Percentiles rank a stretch among this genome's conserved stretches.
Conservation (phyloP, 73 alveolate species). For the Paraurostyla sp. region DNA sequence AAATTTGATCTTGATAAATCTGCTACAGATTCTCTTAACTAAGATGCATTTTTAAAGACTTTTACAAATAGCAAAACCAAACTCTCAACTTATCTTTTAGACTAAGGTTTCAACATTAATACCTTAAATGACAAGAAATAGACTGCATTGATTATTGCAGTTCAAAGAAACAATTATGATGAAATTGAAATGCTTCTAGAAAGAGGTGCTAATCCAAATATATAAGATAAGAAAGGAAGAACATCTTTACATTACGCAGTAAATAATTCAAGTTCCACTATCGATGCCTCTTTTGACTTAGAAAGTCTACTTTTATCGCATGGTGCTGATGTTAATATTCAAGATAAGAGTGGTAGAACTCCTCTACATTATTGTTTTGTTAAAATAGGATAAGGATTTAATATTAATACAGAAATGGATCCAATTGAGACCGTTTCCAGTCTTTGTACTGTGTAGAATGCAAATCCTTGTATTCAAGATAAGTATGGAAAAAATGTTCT, state of each 20-base stretch:
- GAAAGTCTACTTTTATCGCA: background rate
- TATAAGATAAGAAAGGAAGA: constrained; percentile 9
- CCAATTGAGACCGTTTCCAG: constrained; percentile 23
- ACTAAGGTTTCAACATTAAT: background rate
- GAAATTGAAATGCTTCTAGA: background rate
- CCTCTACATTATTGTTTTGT: constrained; percentile 22
- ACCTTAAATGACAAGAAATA: background rate
- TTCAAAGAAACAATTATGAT: background rate
- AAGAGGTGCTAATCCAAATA: background rate
- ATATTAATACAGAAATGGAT: background rate
- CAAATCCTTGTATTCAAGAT: constrained; percentile 9
- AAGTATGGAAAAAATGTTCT: constrained; percentile 43
- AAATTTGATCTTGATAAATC: too few relatives aligned
- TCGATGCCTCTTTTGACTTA: background rate
- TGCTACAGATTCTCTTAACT: too few relatives aligned
- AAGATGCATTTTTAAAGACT: too few relatives aligned
- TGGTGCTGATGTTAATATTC: background rate
- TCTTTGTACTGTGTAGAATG: background rate
- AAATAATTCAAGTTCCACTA: constrained; percentile 6
- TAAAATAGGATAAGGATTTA: background rate
- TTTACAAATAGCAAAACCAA: too few relatives aligned
- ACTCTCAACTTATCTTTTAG: background rate
- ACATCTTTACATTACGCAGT: constrained; percentile 61
- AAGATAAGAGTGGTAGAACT: constrained; percentile 13
- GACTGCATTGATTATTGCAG: background rate